These are phyloP conservation scores for Volutella citrinella DNA, from an alignment of 2,329 filamentous ascomycete species.

Conservation along the genomic window DNA sequence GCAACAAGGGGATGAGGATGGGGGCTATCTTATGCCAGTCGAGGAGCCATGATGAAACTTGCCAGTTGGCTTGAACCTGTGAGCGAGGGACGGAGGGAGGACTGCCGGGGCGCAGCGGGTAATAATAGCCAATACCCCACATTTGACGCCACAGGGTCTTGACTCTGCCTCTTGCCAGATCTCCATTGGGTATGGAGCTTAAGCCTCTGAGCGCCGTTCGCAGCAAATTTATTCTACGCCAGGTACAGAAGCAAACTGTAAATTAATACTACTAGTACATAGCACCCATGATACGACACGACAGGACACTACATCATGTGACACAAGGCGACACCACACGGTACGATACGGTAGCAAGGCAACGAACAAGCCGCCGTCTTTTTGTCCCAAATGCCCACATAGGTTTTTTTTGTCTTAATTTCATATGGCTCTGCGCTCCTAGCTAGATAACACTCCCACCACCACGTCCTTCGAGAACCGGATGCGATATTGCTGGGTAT, in stretches of 20 bases:
- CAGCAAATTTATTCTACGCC: no score
- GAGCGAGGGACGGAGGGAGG: not conserved
- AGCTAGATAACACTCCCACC: conserved; percentile 21
- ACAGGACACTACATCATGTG: no score
- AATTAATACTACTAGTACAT: no score
- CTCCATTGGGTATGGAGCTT: no score
- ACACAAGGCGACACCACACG: no score
- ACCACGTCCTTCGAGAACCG: conserved; percentile 19
- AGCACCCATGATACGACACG: no score
- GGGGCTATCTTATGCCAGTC: conserved; percentile 7
- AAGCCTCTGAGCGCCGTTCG: no score
- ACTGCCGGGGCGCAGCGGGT: conserved; percentile 6
- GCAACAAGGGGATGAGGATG: not conserved
- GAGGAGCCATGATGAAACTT: conserved; percentile 26
- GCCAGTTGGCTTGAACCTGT: conserved; percentile 25
- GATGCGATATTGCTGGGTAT: conserved; percentile 12
- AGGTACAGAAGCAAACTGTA: no score
- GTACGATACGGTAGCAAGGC: no score
- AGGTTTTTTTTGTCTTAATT: conserved; percentile 18
- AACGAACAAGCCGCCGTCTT: no score
- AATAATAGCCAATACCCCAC: no score
- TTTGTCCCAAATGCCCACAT: conserved; percentile 12
- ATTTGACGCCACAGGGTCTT: conserved; percentile 10
- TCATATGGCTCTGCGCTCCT: conserved; percentile 20
- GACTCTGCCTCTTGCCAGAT: no score